These are phyloP conservation scores for Aspergillus neotritici DNA, from an alignment of 2,329 filamentous ascomycete genomes.

Conservation along the genomic window DNA sequence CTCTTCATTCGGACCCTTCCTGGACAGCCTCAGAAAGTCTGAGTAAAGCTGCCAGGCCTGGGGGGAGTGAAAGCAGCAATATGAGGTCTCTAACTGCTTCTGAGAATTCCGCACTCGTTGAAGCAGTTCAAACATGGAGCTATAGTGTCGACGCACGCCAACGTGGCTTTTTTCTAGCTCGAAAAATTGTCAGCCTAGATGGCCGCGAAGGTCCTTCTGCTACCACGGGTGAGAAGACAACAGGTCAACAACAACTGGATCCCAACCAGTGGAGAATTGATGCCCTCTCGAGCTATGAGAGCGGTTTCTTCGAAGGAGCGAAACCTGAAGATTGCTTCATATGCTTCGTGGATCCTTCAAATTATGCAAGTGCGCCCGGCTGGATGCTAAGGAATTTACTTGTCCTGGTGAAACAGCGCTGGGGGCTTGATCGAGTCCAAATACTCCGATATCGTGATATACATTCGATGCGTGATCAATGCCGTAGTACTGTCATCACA, in stretches of 20 bases:
- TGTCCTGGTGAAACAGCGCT: conserved; percentile 75
- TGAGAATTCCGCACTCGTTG: conserved; percentile 74
- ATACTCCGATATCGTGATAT: conserved; percentile 88
- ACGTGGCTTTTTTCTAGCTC: conserved; percentile 93
- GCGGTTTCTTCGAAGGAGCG: conserved; percentile 74
- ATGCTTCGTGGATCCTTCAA: conserved; percentile 87
- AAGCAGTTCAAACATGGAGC: conserved; percentile 80
- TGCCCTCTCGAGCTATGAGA: conserved; percentile 71
- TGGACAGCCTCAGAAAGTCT: conserved; percentile 59
- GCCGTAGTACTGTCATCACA: conserved; percentile 72
- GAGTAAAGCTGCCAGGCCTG: conserved; percentile 5
- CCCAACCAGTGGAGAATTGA: conserved; percentile 63
- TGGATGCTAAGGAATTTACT: conserved; percentile 92
- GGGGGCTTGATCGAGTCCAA: conserved; percentile 68
- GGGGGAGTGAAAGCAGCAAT: conserved; percentile 3
- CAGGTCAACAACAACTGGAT: not conserved
- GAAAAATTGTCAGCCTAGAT: conserved; percentile 46
- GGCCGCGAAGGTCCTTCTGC: not conserved
- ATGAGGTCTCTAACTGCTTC: conserved; percentile 50
- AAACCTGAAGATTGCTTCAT: conserved; percentile 71
- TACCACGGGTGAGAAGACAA: not conserved
- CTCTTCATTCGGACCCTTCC: conserved; percentile 77
- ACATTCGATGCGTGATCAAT: conserved; percentile 68
- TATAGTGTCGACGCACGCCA: conserved; percentile 76
- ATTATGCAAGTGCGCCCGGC: conserved; percentile 77